A percentile compares a stretch with the other conserved stretches of the same genome.
These are phyloP conservation scores for Hypoxylon sp. DNA, from an alignment of 2,329 filamentous ascomycete species.

Conservation along the genomic window DNA sequence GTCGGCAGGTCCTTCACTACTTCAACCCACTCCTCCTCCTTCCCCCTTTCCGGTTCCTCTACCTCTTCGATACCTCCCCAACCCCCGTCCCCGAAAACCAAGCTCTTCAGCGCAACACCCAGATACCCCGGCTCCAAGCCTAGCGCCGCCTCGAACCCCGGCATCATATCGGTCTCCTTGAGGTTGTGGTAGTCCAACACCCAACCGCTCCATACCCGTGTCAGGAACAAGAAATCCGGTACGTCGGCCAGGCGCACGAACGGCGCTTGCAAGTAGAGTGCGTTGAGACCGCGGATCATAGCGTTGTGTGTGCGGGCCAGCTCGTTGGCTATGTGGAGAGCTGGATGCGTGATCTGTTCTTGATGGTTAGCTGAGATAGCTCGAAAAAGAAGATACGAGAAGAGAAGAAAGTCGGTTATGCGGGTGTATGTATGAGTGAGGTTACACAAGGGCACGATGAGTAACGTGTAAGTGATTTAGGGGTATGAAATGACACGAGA, in stretches of 20 bases:
- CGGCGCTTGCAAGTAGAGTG: slow-evolving; percentile 56
- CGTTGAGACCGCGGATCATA: slow-evolving; percentile 57
- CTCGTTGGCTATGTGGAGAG: slow-evolving; percentile 54
- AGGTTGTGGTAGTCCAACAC: slow-evolving; percentile 53
- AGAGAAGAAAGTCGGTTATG: background rate
- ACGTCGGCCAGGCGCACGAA: slow-evolving; percentile 52
- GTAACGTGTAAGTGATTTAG: background rate
- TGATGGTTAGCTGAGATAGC: background rate
- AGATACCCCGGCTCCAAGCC: slow-evolving; percentile 44
- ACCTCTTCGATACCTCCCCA: background rate
- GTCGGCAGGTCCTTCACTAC: background rate
- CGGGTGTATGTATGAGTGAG: background rate
- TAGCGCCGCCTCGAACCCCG: slow-evolving; percentile 50
- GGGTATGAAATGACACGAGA: background rate
- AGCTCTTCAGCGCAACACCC: slow-evolving; percentile 7
- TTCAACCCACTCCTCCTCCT: background rate
- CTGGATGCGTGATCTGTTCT: slow-evolving; percentile 48
- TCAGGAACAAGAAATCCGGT: slow-evolving; percentile 54
- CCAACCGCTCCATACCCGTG: slow-evolving; percentile 52
- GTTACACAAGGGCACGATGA: background rate
- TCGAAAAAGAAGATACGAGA: slow-evolving; percentile 6
- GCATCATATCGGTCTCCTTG: slow-evolving; percentile 54
- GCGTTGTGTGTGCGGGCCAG: slow-evolving; percentile 56
- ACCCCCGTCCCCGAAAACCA: background rate
- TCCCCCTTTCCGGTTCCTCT: background rate